phyloP scores from a whole-genome alignment of 1,139 yeast genomes.

The Sugiyamaella pinicola region DNA sequence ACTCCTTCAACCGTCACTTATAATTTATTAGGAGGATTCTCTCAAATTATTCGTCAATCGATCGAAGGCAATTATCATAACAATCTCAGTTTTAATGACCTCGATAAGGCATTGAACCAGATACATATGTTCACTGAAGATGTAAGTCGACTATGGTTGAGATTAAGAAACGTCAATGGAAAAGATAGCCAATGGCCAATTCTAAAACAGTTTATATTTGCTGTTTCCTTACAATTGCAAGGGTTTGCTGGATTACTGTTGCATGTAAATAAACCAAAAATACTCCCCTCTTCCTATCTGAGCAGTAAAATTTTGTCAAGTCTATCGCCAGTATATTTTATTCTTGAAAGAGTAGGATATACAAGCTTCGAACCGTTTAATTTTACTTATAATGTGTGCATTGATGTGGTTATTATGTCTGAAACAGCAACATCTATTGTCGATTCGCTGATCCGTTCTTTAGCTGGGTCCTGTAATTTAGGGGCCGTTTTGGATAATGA shows the following conservation, averaged over 20 bases:
- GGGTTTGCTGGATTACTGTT: slow-evolving; percentile 52
- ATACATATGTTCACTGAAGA: slow-evolving; percentile 20
- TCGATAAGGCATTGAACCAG: slow-evolving; percentile 19
- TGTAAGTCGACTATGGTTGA: slow-evolving; percentile 19
- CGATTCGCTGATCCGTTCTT: slow-evolving; percentile 31
- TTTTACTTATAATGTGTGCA: slow-evolving; percentile 57
- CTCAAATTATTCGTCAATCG: slow-evolving; percentile 26
- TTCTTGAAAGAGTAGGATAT: slow-evolving; percentile 61
- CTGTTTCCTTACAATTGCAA: slow-evolving; percentile 56
- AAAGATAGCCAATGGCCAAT: slow-evolving; percentile 13
- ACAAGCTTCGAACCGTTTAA: slow-evolving; percentile 73
- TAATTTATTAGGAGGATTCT: slow-evolving; percentile 29
- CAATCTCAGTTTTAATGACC: slow-evolving; percentile 16
- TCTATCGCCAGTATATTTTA: slow-evolving; percentile 58
- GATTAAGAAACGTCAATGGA: neutral
- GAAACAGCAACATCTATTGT: neutral
- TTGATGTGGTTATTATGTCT: slow-evolving; percentile 47
- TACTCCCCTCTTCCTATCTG: slow-evolving; percentile 32
- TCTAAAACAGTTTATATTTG: slow-evolving; percentile 51
- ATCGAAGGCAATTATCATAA: slow-evolving; percentile 23
- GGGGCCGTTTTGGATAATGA: slow-evolving; percentile 43
- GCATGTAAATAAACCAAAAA: slow-evolving; percentile 25
- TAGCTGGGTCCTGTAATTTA: slow-evolving; percentile 48
- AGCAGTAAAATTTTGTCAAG: slow-evolving; percentile 48
- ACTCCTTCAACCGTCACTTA: slow-evolving; percentile 9